Conservation (phyloP, 768 basidiomycete genomes). For the Phaffia australis region DNA sequence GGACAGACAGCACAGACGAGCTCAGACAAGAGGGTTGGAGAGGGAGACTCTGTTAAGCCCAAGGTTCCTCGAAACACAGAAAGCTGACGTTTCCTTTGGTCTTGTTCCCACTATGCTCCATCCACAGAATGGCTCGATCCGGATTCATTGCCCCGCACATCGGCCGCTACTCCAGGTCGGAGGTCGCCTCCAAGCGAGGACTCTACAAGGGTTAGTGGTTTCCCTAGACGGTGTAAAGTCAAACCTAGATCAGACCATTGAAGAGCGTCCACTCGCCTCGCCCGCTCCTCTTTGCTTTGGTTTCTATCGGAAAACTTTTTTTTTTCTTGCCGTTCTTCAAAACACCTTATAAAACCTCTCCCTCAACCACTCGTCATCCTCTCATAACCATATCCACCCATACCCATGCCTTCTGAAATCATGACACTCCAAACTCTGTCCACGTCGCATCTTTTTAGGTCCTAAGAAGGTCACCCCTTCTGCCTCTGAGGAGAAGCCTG, state of each 20-base stretch:
- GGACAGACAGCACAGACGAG: not conserved
- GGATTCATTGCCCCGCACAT: conserved; percentile 72
- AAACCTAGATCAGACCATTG: not conserved
- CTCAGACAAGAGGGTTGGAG: not conserved
- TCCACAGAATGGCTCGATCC: conserved; percentile 37
- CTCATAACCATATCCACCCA: no score
- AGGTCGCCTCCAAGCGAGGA: conserved; percentile 66
- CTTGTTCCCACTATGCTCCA: not conserved
- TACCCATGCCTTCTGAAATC: not conserved
- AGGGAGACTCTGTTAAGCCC: not conserved
- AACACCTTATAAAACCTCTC: not conserved
- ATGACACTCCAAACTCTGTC: not conserved
- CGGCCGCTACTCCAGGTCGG: conserved; percentile 71
- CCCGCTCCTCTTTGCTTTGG: not conserved
- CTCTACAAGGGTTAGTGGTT: conserved; percentile 59
- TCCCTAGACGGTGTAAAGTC: not conserved
- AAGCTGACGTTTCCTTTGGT: not conserved
- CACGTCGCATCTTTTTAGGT: not conserved
- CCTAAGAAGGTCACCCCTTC: conserved; percentile 54
- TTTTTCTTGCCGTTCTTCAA: not conserved
- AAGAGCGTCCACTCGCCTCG: not conserved
- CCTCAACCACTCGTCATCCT: not conserved
- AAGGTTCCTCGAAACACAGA: not conserved
- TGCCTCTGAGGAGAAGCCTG: conserved; percentile 49
- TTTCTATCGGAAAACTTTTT: conserved; percentile 1